Percentiles rank a stretch among this genome's conserved stretches.
phyloP scores from a whole-genome alignment of 1,139 yeast species.

The Suhomyces bribrorum region DNA sequence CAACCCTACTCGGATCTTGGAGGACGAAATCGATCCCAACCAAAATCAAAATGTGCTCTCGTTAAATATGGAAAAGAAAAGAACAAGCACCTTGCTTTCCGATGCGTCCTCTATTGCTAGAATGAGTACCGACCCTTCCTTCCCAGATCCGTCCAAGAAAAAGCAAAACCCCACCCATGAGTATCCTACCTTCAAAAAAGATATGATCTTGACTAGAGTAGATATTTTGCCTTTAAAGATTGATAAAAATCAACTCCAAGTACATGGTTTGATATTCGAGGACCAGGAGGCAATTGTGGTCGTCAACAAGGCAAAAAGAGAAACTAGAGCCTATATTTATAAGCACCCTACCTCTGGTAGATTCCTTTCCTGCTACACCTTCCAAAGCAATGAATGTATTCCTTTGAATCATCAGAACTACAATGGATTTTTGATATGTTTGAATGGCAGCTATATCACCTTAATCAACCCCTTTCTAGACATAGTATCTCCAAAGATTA shows the following conservation, averaged over 20 bases:
- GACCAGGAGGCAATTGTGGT: conserved; percentile 64
- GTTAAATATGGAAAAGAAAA: conserved; percentile 49
- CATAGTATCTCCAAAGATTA: conserved; percentile 48
- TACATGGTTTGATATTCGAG: conserved; percentile 46
- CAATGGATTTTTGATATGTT: conserved; percentile 45
- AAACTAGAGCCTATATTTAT: conserved; percentile 54
- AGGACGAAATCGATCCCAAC: conserved; percentile 36
- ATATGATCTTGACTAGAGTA: conserved; percentile 64
- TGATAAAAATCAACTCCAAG: conserved; percentile 36
- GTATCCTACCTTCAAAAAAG: conserved; percentile 50
- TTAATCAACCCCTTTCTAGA: conserved; percentile 69
- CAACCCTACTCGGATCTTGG: conserved; percentile 43
- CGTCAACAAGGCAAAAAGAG: conserved; percentile 30
- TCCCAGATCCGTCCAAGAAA: conserved; percentile 29
- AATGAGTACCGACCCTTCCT: conserved; percentile 51
- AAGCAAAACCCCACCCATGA: conserved; percentile 22
- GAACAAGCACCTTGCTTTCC: conserved; percentile 55
- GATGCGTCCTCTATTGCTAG: conserved; percentile 62
- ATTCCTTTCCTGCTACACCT: conserved; percentile 33
- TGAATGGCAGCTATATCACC: conserved; percentile 35
- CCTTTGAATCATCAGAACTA: conserved; percentile 35
- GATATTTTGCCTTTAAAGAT: conserved; percentile 44
- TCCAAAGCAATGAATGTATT: conserved; percentile 45
- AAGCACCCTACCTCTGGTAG: conserved; percentile 35
- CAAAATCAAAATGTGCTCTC: conserved; percentile 26